Evolutionary conservation across 2,329 filamentous ascomycete species (phyloP), one percentile per base, ranked within the genome.

Genomic region (Stylonectria norvegica): DNA sequence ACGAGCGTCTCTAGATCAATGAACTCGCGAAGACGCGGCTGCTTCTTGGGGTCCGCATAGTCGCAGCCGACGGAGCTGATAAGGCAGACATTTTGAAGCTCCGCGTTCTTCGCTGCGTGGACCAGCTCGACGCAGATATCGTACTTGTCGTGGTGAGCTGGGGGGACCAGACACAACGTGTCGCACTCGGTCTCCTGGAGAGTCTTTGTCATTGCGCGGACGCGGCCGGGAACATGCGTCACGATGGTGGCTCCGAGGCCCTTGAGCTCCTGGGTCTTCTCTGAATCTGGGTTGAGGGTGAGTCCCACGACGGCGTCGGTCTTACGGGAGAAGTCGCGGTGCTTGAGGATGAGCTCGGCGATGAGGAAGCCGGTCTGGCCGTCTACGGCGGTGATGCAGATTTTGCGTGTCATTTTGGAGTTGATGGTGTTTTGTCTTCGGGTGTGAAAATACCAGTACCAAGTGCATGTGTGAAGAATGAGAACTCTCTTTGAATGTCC

Each of bases 281-380:
- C 49, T 12, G 62, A 56, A 5, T 58, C 41, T 0, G 70, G 66
- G 34, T 75, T 40, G 2, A 73, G 51, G 4, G 66, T 53, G 7
- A 76, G 58, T 9, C 65, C 67, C 18, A 58, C 61, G 27, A 77
- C 54, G 10, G 62, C 64, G 47, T 61, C 57, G 45, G 73, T 53
- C 40, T 69, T 64, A 16, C 56, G 56, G 12, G 60, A 62, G 60
- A 76, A 75, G 16, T 65, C 57, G 6, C 51, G 47, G 20, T 71
- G 51, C 16, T 61, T 68, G 33, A 75, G 65, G 29, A 75, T 61
- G 5, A 75, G 62, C 48, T 76, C 70, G 27, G 70, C 68, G 48
- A 76, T 74, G 42, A 69, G 58, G 47, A 71, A 74, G 47, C 72
- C 72, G 4, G 71, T 75, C 40, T 75, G 63, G 51, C 73, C 72